A percentile compares a stretch with the other conserved stretches of the same genome.
These are phyloP conservation scores for Ophiostoma sp. DNA, from an alignment of 2,329 filamentous ascomycete genomes.

Conservation along the genomic window DNA sequence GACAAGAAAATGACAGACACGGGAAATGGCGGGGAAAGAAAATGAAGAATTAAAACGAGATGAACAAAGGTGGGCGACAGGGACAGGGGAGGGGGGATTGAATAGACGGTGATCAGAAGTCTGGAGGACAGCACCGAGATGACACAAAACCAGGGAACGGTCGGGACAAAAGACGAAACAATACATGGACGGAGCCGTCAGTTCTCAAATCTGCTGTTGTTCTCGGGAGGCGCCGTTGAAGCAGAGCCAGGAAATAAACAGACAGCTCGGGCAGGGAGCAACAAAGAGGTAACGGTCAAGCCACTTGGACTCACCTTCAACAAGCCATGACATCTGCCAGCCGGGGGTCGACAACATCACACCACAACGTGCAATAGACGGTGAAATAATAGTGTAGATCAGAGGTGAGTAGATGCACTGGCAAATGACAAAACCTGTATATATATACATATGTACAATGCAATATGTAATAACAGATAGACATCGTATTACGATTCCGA, in stretches of 20 bases:
- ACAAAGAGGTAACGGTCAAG: neutral
- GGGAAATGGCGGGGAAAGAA: slow-evolving; percentile 7
- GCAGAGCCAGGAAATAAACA: neutral
- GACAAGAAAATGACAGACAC: neutral
- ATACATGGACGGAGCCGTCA: neutral
- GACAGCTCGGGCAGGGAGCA: neutral
- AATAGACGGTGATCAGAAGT: neutral
- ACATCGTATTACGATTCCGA: slow-evolving; percentile 6
- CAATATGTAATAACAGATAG: neutral
- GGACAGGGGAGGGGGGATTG: neutral
- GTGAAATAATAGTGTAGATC: neutral
- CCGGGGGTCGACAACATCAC: too few species aligned
- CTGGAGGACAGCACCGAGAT: neutral
- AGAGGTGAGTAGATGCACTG: neutral
- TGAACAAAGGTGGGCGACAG: neutral
- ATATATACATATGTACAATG: neutral
- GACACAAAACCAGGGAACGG: neutral
- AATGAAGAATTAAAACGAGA: neutral
- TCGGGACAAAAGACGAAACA: neutral
- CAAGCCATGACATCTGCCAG: neutral
- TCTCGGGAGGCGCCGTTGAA: neutral
- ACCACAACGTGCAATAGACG: neutral
- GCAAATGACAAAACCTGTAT: neutral
- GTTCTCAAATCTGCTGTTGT: neutral
- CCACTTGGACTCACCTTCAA: neutral